Evolutionary conservation across 768 basidiomycete genomes (phyloP).

Genomic region (Clathrus columnatus): DNA sequence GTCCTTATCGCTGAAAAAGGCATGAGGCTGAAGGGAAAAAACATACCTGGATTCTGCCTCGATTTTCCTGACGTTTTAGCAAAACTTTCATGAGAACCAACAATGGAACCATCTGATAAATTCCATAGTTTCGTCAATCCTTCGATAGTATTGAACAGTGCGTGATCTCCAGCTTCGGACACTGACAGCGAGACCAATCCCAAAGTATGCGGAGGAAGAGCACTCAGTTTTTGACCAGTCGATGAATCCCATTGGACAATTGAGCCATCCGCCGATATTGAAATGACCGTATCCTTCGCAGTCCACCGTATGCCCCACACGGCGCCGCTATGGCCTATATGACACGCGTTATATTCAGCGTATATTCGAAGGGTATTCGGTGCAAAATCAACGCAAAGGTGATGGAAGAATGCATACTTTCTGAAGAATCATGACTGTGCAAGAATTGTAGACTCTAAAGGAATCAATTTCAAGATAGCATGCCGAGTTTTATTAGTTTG

Average conservation of each 20-base stretch:
- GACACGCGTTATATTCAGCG: constrained; percentile 13
- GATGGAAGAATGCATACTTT: constrained; percentile 7
- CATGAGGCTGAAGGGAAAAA: neutral
- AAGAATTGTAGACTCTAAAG: constrained; percentile 7
- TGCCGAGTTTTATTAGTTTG: neutral
- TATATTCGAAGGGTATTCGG: constrained; percentile 16
- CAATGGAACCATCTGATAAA: constrained; percentile 47
- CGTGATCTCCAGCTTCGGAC: constrained; percentile 49
- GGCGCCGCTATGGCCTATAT: constrained; percentile 67
- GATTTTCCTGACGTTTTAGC: constrained; percentile 36
- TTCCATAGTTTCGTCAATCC: constrained; percentile 76
- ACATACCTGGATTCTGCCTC: constrained; percentile 61
- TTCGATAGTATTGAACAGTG: constrained; percentile 75
- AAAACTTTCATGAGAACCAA: constrained; percentile 69
- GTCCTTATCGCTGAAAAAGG: neutral
- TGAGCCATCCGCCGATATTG: constrained; percentile 70
- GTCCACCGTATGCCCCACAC: constrained; percentile 78
- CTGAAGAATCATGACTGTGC: constrained; percentile 5
- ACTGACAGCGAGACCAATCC: constrained; percentile 78
- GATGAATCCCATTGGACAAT: constrained; percentile 65
- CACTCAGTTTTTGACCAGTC: constrained; percentile 50
- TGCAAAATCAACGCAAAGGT: constrained; percentile 16
- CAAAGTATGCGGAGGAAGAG: constrained; percentile 69
- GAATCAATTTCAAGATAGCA: neutral
- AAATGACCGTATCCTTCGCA: constrained; percentile 49